Base-by-base conservation (phyloP, 805 yeast genomes). In the Ogataea methanolica region DNA sequence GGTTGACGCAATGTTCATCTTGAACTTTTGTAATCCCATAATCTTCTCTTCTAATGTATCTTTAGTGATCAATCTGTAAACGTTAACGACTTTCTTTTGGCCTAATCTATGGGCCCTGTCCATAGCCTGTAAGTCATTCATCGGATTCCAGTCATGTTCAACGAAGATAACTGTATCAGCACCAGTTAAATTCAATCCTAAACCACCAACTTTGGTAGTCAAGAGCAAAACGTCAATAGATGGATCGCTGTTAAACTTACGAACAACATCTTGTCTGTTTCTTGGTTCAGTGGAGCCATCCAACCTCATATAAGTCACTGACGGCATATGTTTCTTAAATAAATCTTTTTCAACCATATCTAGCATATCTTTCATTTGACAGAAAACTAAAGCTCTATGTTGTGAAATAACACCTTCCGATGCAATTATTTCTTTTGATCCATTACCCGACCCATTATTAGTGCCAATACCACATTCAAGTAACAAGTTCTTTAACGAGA, bases 91-190 rank as follows among this genome's bases (percentile, higher is more conserved):
- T 64, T 89, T 92, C 74, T 91, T 94, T 68, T 94, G 99, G 3
- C 99, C 99, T 51, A 94, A 75, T 65, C 99, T 79, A 67, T 94
- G 99, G 0, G 99, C 98, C 62, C 99, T 78, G 66, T 94, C 99
- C 99, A 94, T 94, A 0, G 99, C 99, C 65, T 94, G 99, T 48
- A 94, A 74, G 72, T 94, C 99, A 62, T 89, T 94, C 98, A 95
- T 94, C 23, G 99, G 99, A 63, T 94, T 94, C 99, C 99, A 94
- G 66, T 94, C 99, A 61, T 94, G 99, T 62, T 94, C 99, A 33
- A 94, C 96, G 70, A 94, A 94, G n/a, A 94, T 94, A 41, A 94
- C 99, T 0, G 99, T 94, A 64, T 94, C 99, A 0, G 99, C 99
- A 54, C 99, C 98, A 0, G 99, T 94, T 63, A 94, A 75, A 63